Base-by-base conservation (phyloP, 805 yeast genomes). In the Starmerella apis region DNA sequence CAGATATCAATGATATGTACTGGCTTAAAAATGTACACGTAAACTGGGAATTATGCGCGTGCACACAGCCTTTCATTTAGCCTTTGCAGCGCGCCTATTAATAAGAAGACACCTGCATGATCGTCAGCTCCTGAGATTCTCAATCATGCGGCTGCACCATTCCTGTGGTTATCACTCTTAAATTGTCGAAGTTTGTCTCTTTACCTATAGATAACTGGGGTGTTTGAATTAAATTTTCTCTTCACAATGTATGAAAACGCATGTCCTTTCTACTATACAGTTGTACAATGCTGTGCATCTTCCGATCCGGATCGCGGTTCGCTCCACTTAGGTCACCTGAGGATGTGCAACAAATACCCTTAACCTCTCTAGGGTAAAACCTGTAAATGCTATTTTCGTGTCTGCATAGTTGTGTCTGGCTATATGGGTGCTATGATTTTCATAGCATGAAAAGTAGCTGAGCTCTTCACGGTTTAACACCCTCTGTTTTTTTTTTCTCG, bases 1-100 rank as follows among this genome's bases (percentile, higher is more conserved):
- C 24, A 3, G 23, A 6, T 41, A 20, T 24, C 43, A 36, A 36
- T 36, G 14, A 37, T 41, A 25, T 41, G 44, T 18, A 8, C 33
- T 25, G 18, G 44, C 44, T 41, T 41, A 41, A 41, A 41, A 41
- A 41, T 41, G 33, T 25, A 41, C 44, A 41, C 44, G 44, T 41
- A 25, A 41, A 41, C 18, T 27, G 33, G 44, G 44, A 25, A n/a
- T 18, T 33, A 41, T 20, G 27, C 18, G 44, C 44, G 33, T 27
- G 44, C 27, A 23, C 44, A 13, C 24, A 8, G 20, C 33, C 44
- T 41, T 41, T 31, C 44, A 41, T 41, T 41, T 41, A 25, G 44
- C 23, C 14, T 27, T 24, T 41, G 44, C 44, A 41, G 44, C 44
- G 44, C 44, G 44, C 24, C 33, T 41, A 41, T 41, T 41, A 41